Conservation (phyloP, 2,329 filamentous ascomycete genomes). For the Ceratocystiopsis minuta region DNA sequence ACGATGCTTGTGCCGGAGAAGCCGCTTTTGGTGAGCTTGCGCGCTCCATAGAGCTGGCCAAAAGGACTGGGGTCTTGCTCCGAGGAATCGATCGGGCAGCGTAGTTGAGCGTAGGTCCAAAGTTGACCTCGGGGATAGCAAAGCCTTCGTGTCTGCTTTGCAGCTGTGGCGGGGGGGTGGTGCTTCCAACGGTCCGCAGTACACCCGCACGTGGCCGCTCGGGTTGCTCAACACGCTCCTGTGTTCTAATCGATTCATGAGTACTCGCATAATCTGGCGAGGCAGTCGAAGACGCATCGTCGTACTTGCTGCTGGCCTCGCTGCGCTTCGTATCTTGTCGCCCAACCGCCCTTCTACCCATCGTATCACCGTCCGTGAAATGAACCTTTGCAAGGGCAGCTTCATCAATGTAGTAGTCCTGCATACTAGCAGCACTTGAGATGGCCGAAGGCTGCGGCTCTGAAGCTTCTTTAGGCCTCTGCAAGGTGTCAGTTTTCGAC, state of each 20-base stretch:
- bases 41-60: constrained; percentile 1
- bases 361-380: constrained; percentile 1
- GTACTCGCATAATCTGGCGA: constrained; percentile 69
- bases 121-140: constrained; percentile 60
- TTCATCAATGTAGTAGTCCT: constrained; percentile 9
- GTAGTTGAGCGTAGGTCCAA: constrained; percentile 67
- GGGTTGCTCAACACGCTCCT: constrained; percentile 42
- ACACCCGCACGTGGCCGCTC: constrained; percentile 63
- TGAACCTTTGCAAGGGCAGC: constrained; percentile 8
- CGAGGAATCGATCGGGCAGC: constrained; percentile 17
- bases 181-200: constrained; percentile 56
- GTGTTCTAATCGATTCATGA: constrained; percentile 31
- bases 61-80: constrained; percentile 15
- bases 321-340: constrained; percentile 21
- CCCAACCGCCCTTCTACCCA: constrained; percentile 9
- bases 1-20: neutral
- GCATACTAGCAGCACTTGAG: constrained; percentile 8
- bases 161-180: neutral
- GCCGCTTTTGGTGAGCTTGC: neutral
- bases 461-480: constrained; percentile 6
- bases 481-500: constrained; percentile 11
- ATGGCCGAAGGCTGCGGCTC: constrained; percentile 10
- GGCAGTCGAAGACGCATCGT: constrained; percentile 45
- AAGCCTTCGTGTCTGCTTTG: constrained; percentile 17
- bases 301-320: constrained; percentile 30